Evolutionary conservation across 2,329 filamentous ascomycete species (phyloP).

Genomic region (Colletotrichum tofieldiae): DNA sequence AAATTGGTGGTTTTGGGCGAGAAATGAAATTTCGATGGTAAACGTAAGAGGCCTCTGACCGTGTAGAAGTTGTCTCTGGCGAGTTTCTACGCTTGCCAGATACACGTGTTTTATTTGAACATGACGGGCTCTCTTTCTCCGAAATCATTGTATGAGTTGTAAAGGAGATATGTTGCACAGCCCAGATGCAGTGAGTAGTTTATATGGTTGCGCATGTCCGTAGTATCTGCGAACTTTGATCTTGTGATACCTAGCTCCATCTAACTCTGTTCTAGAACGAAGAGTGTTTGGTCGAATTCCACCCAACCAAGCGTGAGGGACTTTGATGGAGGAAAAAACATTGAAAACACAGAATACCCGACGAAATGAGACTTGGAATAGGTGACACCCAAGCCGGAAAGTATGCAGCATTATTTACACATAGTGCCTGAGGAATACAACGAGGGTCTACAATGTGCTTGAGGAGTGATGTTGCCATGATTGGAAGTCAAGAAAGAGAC

Average conservation of each 20-base stretch:
- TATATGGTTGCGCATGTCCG: background rate
- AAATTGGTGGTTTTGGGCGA: background rate
- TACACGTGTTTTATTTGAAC: background rate
- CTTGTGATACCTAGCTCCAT: background rate
- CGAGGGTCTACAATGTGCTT: background rate
- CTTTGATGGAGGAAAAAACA: background rate
- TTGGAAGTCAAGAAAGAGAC: background rate
- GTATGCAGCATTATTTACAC: background rate
- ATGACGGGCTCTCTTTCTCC: background rate
- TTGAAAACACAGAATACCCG: no score
- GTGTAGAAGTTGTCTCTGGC: background rate
- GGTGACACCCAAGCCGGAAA: no score
- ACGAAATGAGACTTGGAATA: accelerated
- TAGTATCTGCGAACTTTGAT: background rate
- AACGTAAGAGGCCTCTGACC: background rate
- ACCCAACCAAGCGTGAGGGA: background rate
- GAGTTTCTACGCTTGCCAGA: background rate
- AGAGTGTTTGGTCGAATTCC: background rate
- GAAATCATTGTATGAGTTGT: background rate
- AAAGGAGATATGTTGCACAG: background rate
- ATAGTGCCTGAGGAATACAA: background rate
- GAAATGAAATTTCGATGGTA: background rate
- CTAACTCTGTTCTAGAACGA: background rate
- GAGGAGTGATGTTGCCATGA: background rate
- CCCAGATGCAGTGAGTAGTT: background rate